A percentile compares a stretch with the other conserved stretches of the same genome.
Conservation (phyloP, 2,329 filamentous ascomycete species). For the Claviceps sp. region DNA sequence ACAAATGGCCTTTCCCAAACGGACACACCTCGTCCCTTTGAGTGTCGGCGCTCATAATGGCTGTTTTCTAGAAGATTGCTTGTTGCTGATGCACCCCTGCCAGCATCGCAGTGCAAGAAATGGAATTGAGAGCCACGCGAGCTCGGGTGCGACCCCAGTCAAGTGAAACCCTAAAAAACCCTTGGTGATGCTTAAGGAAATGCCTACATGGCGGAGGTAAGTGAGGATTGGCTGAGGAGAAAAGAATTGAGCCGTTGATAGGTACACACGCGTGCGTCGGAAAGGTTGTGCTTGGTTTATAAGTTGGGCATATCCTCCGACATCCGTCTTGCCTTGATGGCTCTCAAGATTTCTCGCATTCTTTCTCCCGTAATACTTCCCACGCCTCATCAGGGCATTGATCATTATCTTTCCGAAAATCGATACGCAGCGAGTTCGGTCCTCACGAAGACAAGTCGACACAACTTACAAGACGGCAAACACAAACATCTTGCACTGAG, state of each 20-base stretch:
- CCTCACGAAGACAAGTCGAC: neutral
- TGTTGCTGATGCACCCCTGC: slow-evolving; percentile 1
- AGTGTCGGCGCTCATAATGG: neutral
- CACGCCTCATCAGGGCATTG: neutral
- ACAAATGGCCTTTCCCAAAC: neutral
- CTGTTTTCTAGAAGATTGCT: slow-evolving; percentile 1
- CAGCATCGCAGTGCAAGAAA: neutral
- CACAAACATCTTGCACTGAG: neutral
- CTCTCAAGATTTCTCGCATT: neutral
- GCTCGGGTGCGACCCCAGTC: slow-evolving; percentile 7
- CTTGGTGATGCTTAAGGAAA: neutral
- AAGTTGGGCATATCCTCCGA: slow-evolving; percentile 9
- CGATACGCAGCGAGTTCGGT: neutral
- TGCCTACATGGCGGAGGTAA: neutral
- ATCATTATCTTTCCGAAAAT: neutral
- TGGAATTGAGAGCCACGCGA: slow-evolving; percentile 11
- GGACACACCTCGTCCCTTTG: neutral
- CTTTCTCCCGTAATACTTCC: neutral
- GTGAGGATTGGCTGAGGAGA: slow-evolving; percentile 1
- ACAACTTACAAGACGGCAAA: neutral
- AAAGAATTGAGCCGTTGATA: slow-evolving; percentile 1
- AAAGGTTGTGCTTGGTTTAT: slow-evolving; percentile 6
- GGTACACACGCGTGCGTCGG: slow-evolving; percentile 3
- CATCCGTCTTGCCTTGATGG: neutral
- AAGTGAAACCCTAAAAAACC: neutral